phyloP scores from a whole-genome alignment of 2,329 filamentous ascomycete genomes.

The Fusarium sulawesiense region DNA sequence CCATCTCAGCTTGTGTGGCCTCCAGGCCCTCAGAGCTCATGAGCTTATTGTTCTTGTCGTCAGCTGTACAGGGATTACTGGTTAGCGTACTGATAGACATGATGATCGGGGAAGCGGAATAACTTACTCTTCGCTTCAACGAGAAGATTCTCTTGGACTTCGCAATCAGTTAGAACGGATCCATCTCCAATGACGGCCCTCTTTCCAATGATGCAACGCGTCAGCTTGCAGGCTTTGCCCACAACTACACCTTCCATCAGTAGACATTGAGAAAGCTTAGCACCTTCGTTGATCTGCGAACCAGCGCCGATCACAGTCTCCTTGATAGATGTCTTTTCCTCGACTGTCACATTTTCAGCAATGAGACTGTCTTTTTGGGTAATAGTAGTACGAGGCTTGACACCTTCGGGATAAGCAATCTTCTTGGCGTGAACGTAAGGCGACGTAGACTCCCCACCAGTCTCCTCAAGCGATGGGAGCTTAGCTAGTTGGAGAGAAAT shows the following conservation, averaged over 20 bases:
- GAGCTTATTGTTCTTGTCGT: slow-evolving; percentile 74
- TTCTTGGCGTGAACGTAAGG: slow-evolving; percentile 84
- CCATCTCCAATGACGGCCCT: slow-evolving; percentile 85
- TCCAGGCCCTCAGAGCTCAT: slow-evolving; percentile 76
- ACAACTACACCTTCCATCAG: slow-evolving; percentile 93
- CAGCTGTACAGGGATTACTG: slow-evolving; percentile 57
- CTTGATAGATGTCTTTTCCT: slow-evolving; percentile 92
- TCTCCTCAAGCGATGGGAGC: slow-evolving; percentile 76
- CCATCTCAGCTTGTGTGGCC: slow-evolving; percentile 71
- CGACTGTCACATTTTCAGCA: slow-evolving; percentile 88
- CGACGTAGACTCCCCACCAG: slow-evolving; percentile 67
- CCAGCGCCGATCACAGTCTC: slow-evolving; percentile 89
- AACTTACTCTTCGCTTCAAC: slow-evolving; percentile 82
- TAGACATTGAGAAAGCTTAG: slow-evolving; percentile 85
- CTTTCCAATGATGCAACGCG: slow-evolving; percentile 86
- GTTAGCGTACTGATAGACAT: slow-evolving; percentile 20
- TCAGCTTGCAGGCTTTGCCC: slow-evolving; percentile 85
- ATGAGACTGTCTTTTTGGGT: slow-evolving; percentile 85
- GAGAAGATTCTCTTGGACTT: slow-evolving; percentile 90
- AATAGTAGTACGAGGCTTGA: slow-evolving; percentile 84
- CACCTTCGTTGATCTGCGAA: slow-evolving; percentile 87
- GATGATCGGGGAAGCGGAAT: slow-evolving; percentile 32
- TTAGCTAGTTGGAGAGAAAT: slow-evolving; percentile 90
- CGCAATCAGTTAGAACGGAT: slow-evolving; percentile 84
- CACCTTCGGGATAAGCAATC: slow-evolving; percentile 83